Base-by-base conservation (phyloP, 73 alveolate genomes). In the Effrenium voratum region DNA sequence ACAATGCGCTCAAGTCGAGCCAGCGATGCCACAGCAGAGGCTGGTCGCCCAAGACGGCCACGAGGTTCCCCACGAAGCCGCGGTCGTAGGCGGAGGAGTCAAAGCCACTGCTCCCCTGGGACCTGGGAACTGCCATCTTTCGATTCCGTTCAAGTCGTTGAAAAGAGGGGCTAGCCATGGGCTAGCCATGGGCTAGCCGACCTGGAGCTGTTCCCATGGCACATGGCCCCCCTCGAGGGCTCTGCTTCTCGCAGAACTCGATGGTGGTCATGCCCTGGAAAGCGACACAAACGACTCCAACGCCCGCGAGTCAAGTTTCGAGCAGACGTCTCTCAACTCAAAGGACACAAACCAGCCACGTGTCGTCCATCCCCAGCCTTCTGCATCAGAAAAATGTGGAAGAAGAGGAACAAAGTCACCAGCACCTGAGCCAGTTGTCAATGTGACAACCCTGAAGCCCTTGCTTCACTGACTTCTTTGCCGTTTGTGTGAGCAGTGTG, bases 191-290 rank as follows among this genome's bases (percentile, higher is more conserved):
- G n/a, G n/a, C n/a, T n/a, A n/a, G n/a, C n/a, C n/a, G n/a, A n/a
- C n/a, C n/a, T n/a, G n/a, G n/a, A n/a, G n/a, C n/a, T n/a, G n/a
- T n/a, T n/a, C n/a, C n/a, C n/a, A n/a, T n/a, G n/a, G n/a, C n/a
- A n/a, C n/a, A n/a, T n/a, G n/a, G n/a, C n/a, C n/a, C n/a, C n/a
- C 76, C 36, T 28, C 76, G 4, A 12, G 76, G 24, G 24, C 47
- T 6, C 30, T 28, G 76, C 99, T 99, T 99, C 86, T 99, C 99
- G 49, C 99, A 99, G 99, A 76, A 99, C 77, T 99, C 99, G n/a
- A 99, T 98, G 49, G 99, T 99, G 43, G 99, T 99, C 92, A 84
- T 98, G 68, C 80, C 91, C 81, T 75, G 91, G 75, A 2, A n/a
- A 19, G 63, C 63, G 8, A 19, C 63, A 52, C 63, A 19, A 19